Evolutionary conservation across 2,329 filamentous ascomycete genomes (phyloP), one percentile per base, ranked within the genome.

Genomic region (Teratosphaeria destructans): DNA sequence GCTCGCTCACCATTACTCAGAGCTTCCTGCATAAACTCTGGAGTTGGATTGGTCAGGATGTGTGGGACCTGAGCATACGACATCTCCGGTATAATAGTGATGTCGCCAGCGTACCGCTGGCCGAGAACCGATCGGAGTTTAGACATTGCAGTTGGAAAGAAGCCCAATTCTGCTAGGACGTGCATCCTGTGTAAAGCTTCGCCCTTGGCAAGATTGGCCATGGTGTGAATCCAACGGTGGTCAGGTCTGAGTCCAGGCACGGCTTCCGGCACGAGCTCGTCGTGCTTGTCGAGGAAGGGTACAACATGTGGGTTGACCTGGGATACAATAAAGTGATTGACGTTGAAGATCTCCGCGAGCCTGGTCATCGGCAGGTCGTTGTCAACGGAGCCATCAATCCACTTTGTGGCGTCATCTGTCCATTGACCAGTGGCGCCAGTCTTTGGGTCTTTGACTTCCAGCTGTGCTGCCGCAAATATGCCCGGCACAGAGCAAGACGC

Each of bases 291-390:
- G 16, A 96, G 77, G 68, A 97, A 96, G 0, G 90, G 90, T 0
- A 95, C 54, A 84, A 96, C 89, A 67, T 97, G 93, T 0, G 93
- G 93, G 68, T 97, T 97, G 56, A 96, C 91, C 72, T 97, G 93
- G 0, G 91, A 96, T 19, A 96, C 93, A 65, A 97, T 96, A 70
- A 96, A 96, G 71, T 96, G 93, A 69, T 96, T 96, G 71, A 96
- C 92, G 69, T 96, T 96, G 78, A 96, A 96, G 88, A 96, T 92
- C 70, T 96, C 91, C 0, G 91, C 86, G 16, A 97, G 79, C 1
- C 90, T 84, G 23, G 87, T 90, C 85, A 95, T 95, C 1, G 93
- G 93, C 2, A 97, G 78, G 72, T 97, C 93, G 61, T 94, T 94
- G 71, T 96, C 91, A 26, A 97, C 90, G 0, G 92, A 96, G 0